Conservation (phyloP, 1,284 basidiomycete species). For the Apiotrichum laibachii region DNA sequence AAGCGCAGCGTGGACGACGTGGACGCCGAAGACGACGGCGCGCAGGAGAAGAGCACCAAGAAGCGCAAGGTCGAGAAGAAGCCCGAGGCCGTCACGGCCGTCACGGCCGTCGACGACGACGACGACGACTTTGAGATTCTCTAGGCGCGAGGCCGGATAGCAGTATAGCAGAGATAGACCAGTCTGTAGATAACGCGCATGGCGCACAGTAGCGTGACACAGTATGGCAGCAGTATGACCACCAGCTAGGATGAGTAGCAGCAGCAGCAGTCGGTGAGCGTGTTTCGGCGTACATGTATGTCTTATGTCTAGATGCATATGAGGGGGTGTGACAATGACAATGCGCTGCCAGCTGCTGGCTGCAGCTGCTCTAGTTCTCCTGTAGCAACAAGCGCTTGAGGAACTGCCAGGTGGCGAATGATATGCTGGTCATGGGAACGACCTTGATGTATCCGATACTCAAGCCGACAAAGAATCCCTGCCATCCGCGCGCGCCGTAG, state of each 20-base stretch:
- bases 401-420: conserved; percentile 52
- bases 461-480: conserved; percentile 91
- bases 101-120: conserved; percentile 21
- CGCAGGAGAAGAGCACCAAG: neutral
- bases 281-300: neutral
- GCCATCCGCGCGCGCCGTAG: conserved; percentile 68
- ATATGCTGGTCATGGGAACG: conserved; percentile 81
- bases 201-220: no score
- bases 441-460: conserved; percentile 93
- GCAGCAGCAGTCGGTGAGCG: no score
- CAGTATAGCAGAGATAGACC: neutral
- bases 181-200: no score
- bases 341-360: neutral
- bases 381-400: conserved; percentile 50
- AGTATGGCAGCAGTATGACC: no score
- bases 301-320: conserved; percentile 14
- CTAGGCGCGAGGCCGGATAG: neutral
- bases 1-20: neutral
- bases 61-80: neutral
- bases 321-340: conserved; percentile 4
- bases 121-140: conserved; percentile 13
- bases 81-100: conserved; percentile 4
- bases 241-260: no score
- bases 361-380: conserved; percentile 20
- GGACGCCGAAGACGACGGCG: neutral